Evolutionary conservation across 208 protist genomes (phyloP).

Genomic region (Vickermania ingenoplastis): DNA sequence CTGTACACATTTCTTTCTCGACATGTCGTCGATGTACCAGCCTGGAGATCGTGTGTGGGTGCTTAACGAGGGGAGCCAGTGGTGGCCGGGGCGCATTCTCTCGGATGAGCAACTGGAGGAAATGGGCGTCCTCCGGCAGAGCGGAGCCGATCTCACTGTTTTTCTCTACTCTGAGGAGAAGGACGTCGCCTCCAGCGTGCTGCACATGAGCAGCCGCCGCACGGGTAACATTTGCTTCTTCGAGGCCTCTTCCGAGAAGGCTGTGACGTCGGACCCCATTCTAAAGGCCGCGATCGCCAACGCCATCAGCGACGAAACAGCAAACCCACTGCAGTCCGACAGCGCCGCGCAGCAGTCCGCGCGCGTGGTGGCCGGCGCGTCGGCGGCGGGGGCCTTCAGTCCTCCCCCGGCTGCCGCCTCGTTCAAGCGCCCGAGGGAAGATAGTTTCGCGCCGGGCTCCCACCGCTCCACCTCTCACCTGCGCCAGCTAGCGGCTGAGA

Average conservation of each 20-base stretch:
- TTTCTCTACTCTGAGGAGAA: conserved; percentile 55
- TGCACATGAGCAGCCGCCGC: conserved; percentile 33
- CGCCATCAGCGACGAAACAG: conserved; percentile 34
- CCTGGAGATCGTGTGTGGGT: conserved; percentile 81
- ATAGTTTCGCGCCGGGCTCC: neutral
- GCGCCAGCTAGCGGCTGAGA: conserved; percentile 22
- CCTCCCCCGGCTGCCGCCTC: neutral
- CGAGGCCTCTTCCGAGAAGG: conserved; percentile 79
- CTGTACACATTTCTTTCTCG: neutral
- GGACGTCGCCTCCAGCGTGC: conserved; percentile 29
- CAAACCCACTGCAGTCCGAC: conserved; percentile 61
- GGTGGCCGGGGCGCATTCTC: conserved; percentile 77
- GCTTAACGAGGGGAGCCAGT: conserved; percentile 58
- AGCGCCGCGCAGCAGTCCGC: conserved; percentile 1
- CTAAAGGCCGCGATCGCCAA: conserved; percentile 45
- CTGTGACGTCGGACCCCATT: conserved; percentile 56
- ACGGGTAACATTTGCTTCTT: conserved; percentile 58
- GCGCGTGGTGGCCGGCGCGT: neutral
- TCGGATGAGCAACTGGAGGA: conserved; percentile 25
- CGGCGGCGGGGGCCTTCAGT: neutral
- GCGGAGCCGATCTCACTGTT: conserved; percentile 38
- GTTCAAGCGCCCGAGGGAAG: neutral
- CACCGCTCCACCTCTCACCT: conserved; percentile 20
- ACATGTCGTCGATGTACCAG: conserved; percentile 21
- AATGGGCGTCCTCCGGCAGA: too few relatives aligned